These are phyloP conservation scores for Pseudogymnoascus sp. DNA, from an alignment of 2,329 filamentous ascomycete species.

Conservation along the genomic window DNA sequence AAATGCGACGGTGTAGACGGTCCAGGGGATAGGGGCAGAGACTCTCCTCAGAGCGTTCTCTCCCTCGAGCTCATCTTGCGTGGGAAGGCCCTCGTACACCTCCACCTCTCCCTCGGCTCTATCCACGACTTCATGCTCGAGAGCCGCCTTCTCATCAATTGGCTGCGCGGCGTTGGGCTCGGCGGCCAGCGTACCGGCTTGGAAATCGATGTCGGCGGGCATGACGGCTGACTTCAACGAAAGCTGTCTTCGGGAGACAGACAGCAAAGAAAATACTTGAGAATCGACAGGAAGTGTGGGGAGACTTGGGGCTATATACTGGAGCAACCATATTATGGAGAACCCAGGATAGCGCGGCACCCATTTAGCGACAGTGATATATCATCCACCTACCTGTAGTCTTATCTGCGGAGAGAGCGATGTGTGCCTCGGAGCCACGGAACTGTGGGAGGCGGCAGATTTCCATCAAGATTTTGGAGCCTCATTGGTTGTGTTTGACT, in stretches of 20 bases:
- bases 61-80: constrained; percentile 12
- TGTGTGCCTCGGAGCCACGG: background rate
- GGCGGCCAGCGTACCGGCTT: background rate
- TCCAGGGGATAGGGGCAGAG: constrained; percentile 20
- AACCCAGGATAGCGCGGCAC: background rate
- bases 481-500: background rate
- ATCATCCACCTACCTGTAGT: background rate
- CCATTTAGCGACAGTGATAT: constrained; percentile 2
- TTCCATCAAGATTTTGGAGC: background rate
- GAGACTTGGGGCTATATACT: constrained; percentile 9
- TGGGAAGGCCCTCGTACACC: constrained; percentile 9
- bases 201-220: background rate
- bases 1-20: constrained; percentile 46
- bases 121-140: background rate
- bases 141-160: constrained; percentile 2
- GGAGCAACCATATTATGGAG: constrained; percentile 6
- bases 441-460: background rate
- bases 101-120: background rate
- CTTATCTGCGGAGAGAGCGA: constrained; percentile 2
- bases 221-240: constrained; percentile 7
- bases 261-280: background rate
- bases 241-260: constrained; percentile 1
- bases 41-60: constrained; percentile 12
- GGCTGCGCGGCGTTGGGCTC: background rate
- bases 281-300: background rate